Base-by-base conservation (phyloP, 306 rosid genomes). In the Myrica gale region DNA sequence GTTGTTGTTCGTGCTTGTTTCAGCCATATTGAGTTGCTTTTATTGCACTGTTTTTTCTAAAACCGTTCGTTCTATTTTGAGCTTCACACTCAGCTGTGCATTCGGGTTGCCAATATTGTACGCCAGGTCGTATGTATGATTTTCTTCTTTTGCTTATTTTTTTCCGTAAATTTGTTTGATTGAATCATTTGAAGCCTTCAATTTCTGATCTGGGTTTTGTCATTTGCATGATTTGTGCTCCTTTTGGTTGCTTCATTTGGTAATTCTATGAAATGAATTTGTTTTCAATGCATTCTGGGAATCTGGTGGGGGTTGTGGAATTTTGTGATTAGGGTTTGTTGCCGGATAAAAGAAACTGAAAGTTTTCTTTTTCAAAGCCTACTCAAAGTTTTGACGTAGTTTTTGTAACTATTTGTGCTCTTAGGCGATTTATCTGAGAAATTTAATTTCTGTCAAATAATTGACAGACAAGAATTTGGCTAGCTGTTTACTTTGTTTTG, bases 131-230 rank as follows among this genome's bases (percentile, higher is more conserved):
- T 78, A 70, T 78, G 19, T 13, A 21, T 73, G 63, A 19, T 4
- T 4, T 72, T 55, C 19, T 12, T 13, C 44, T 72, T 74, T 51
- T 15, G 5, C 26, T 74, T n/a, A 10, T 20, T 69, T 46, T 65
- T 65, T 37, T 13, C 52, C 1, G 19, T 10, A 72, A 67, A 66
- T 71, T 50, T 44, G 75, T 21, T 48, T 32, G 10, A 19, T 71
- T 51, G 42, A n/a, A 8, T 42, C 68, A 26, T 74, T 45, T 69
- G 16, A 61, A 68, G 74, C 37, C 71, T 21, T 20, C 23, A 52
- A 20, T 68, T 77, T 77, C 73, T 81, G 44, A 70, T 83, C 80
- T 54, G 83, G 79, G 85, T 76, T 84, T 78, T 73, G 6, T 60
- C n/a, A 58, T 73, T 53, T 57, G 41, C 51, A 41, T 70, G 47